Evolutionary conservation across 805 yeast genomes (phyloP).

Genomic region (Scheffersomyces coipomensis): DNA sequence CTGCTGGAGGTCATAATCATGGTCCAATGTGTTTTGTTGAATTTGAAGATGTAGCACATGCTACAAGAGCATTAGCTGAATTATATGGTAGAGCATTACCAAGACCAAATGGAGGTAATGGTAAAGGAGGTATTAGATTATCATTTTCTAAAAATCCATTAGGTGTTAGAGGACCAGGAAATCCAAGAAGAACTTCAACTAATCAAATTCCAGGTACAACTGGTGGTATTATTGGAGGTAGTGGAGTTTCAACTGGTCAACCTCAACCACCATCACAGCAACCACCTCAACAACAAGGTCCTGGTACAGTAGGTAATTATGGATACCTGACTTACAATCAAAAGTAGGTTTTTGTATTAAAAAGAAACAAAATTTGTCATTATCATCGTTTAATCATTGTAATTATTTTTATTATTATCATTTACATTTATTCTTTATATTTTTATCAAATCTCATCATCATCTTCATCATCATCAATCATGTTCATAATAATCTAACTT

Average conservation of each 20-base stretch:
- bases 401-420: slow-evolving; percentile 6
- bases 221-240: neutral
- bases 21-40: slow-evolving; percentile 99
- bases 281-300: slow-evolving; percentile 3
- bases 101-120: slow-evolving; percentile 63
- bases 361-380: too few relatives aligned
- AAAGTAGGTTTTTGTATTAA: slow-evolving; percentile 4
- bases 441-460: too few relatives aligned
- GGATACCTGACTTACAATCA: slow-evolving; percentile 35
- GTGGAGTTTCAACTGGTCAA: neutral
- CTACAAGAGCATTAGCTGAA: slow-evolving; percentile 91
- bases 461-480: too few relatives aligned
- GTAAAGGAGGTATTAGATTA: slow-evolving; percentile 91
- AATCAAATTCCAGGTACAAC: slow-evolving; percentile 10
- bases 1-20: slow-evolving; percentile 48
- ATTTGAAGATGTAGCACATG: slow-evolving; percentile 92
- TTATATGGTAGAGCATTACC: slow-evolving; percentile 90
- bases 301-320: slow-evolving; percentile 30
- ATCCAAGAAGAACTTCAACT: slow-evolving; percentile 39
- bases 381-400: slow-evolving; percentile 1
- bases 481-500: too few relatives aligned
- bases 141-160: slow-evolving; percentile 95
- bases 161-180: slow-evolving; percentile 82
- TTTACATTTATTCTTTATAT: slow-evolving; percentile 2
- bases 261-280: neutral